A percentile compares a stretch with the other conserved stretches of the same genome.
These are phyloP conservation scores for Fusarium sp. DNA, from an alignment of 2,329 filamentous ascomycete genomes.

Conservation along the genomic window DNA sequence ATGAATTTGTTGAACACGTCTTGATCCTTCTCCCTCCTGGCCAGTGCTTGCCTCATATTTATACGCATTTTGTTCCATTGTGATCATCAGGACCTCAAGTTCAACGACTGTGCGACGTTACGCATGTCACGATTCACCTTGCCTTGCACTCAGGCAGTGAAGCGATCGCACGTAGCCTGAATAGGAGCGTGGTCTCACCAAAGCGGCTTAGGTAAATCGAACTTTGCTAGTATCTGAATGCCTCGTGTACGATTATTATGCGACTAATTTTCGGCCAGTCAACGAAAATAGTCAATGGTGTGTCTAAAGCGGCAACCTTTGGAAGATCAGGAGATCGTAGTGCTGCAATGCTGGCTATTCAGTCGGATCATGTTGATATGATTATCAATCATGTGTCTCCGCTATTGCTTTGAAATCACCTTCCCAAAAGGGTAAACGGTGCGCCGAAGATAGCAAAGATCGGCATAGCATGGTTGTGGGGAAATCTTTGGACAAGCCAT, in stretches of 20 bases:
- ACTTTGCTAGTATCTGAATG: background rate
- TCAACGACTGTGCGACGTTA: background rate
- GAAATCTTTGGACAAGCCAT: too few relatives aligned
- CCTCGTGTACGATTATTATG: too few relatives aligned
- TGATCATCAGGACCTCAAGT: background rate
- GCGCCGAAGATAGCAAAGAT: background rate
- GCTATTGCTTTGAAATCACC: too few relatives aligned
- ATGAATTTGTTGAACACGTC: background rate
- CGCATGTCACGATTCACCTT: background rate
- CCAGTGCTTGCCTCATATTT: constrained; percentile 14
- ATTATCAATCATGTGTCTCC: too few relatives aligned
- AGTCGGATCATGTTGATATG: too few relatives aligned
- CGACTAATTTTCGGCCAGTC: too few relatives aligned
- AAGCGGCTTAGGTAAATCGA: background rate
- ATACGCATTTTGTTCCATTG: background rate
- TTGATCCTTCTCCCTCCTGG: background rate
- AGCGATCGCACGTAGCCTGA: background rate
- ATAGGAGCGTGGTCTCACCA: constrained; percentile 8
- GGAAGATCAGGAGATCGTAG: too few relatives aligned
- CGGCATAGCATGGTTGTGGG: too few relatives aligned
- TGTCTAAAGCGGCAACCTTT: too few relatives aligned
- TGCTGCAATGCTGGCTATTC: too few relatives aligned
- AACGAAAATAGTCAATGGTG: too few relatives aligned
- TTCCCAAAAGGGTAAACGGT: constrained; percentile 8
- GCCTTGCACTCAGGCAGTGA: background rate